A percentile compares a stretch with the other conserved stretches of the same genome.
Conservation (phyloP, 768 basidiomycete species). For the Tephrocybe sp. region DNA sequence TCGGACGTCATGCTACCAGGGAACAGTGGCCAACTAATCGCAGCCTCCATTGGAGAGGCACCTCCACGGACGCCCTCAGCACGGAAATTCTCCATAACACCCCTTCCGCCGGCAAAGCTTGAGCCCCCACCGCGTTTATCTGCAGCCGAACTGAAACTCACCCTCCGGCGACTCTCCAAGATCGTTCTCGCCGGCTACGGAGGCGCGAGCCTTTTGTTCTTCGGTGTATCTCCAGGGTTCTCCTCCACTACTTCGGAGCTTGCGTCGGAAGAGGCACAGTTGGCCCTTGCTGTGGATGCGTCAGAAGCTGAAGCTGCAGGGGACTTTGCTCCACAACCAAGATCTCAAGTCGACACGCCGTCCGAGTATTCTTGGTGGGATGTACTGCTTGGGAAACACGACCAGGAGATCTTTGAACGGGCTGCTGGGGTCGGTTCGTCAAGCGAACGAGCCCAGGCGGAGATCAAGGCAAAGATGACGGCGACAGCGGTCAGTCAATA, state of each 20-base stretch:
- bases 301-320: conserved; percentile 67
- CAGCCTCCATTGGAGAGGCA: conserved; percentile 78
- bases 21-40: conserved; percentile 70
- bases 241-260: conserved; percentile 40
- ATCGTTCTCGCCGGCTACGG: conserved; percentile 86
- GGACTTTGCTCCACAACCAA: conserved; percentile 26
- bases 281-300: conserved; percentile 67
- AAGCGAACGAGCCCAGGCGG: conserved; percentile 27
- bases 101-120: conserved; percentile 7
- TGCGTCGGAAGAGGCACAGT: conserved; percentile 57
- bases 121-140: conserved; percentile 24
- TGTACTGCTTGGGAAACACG: conserved; percentile 75
- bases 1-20: conserved; percentile 72
- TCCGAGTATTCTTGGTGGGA: conserved; percentile 80
- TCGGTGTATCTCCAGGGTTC: conserved; percentile 55
- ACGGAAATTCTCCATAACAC: conserved; percentile 18
- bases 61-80: conserved; percentile 33
- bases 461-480: conserved; percentile 44
- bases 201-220: conserved; percentile 78
- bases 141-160: conserved; percentile 58
- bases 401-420: conserved; percentile 78
- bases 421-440: conserved; percentile 40
- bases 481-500: conserved; percentile 53
- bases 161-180: conserved; percentile 77
- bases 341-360: conserved; percentile 19